These are phyloP conservation scores for Hibiscus syriacus DNA, from an alignment of 345 rosid species.

Conservation along the genomic window DNA sequence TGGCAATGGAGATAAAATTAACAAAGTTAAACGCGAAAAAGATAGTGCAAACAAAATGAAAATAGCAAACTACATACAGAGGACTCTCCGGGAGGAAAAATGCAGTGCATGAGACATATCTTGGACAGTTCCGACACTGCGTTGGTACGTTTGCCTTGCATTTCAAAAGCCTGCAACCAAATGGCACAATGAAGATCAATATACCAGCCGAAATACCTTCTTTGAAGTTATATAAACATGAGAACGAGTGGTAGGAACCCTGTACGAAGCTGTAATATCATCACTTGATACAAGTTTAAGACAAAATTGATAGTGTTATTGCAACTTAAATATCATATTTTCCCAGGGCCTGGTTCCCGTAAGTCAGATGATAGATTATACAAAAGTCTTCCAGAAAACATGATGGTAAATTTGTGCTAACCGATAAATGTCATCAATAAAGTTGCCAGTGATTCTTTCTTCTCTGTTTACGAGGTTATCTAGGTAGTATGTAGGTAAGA, in stretches of 20 bases:
- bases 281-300: background rate
- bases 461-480: background rate
- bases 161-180: conserved; percentile 70
- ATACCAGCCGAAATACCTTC: background rate
- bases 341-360: background rate
- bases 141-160: conserved; percentile 76
- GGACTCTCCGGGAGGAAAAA: conserved; percentile 77
- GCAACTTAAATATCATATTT: background rate
- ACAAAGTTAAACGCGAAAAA: background rate
- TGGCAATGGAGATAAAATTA: background rate
- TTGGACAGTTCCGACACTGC: conserved; percentile 57
- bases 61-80: conserved; percentile 44
- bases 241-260: background rate
- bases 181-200: background rate
- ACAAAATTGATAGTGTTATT: background rate
- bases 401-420: background rate
- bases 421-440: background rate
- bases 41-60: too few relatives aligned
- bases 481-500: background rate
- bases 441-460: background rate
- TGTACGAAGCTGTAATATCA: background rate
- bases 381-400: background rate
- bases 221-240: background rate
- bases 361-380: background rate
- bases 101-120: conserved; percentile 48